A percentile compares a stretch with the other conserved stretches of the same genome.
phyloP scores from a whole-genome alignment of 129 eudicot species.

The Escallonia rubra region DNA sequence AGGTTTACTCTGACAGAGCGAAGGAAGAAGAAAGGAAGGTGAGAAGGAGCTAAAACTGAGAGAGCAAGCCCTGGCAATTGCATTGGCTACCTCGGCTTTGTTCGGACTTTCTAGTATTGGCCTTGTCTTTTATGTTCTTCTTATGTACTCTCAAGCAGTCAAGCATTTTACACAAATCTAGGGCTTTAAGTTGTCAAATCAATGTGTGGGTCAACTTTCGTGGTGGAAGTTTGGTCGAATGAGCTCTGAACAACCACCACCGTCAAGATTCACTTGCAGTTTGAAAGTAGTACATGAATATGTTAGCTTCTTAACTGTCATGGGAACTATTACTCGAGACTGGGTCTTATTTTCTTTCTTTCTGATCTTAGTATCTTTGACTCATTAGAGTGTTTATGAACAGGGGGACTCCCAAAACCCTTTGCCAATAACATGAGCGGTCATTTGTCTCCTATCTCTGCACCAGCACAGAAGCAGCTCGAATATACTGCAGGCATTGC shows the following conservation, averaged over 20 bases:
- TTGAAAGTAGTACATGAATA: too few species aligned
- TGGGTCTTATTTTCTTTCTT: not conserved
- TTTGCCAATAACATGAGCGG: conserved; percentile 74
- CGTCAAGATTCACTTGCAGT: too few species aligned
- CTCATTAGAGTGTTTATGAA: conserved; percentile 7
- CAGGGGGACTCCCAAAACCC: conserved; percentile 78
- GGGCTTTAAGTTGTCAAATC: too few species aligned
- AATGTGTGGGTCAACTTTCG: too few species aligned
- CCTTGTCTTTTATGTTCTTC: too few species aligned
- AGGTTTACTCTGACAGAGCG: conserved; percentile 56
- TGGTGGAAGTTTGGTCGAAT: too few species aligned
- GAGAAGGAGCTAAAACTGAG: conserved; percentile 52
- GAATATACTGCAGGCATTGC: conserved; percentile 93
- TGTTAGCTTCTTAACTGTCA: too few species aligned
- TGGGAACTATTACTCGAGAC: too few species aligned
- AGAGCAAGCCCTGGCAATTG: conserved; percentile 47
- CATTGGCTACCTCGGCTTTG: conserved; percentile 40
- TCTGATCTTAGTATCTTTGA: conserved; percentile 2
- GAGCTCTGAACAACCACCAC: too few species aligned
- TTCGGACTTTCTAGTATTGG: too few species aligned
- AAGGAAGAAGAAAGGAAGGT: conserved; percentile 48
- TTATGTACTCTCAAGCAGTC: too few species aligned
- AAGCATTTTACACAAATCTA: too few species aligned
- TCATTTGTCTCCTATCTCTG: conserved; percentile 75
- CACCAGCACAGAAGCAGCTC: conserved; percentile 90